phyloP scores from a whole-genome alignment of 2,329 filamentous ascomycete species.

The Colletotrichum gloeosporioides region DNA sequence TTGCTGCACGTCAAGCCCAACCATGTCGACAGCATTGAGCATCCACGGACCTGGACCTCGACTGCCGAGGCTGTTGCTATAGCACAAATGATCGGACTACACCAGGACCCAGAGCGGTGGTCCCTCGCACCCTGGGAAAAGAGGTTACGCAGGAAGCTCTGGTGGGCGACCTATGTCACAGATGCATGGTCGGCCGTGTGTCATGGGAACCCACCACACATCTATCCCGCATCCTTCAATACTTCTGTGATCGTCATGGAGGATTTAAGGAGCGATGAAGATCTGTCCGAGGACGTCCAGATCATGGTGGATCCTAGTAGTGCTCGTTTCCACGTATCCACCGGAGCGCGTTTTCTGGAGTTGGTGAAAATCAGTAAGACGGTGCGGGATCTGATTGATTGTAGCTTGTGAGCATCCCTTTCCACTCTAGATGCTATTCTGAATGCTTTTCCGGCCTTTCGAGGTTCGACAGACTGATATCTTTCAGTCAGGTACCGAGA shows the following conservation, averaged over 20 bases:
- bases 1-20: conserved; percentile 50
- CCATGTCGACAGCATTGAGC: conserved; percentile 50
- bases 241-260: conserved; percentile 44
- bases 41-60: conserved; percentile 48
- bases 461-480: neutral
- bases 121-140: conserved; percentile 47
- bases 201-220: conserved; percentile 52
- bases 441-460: neutral
- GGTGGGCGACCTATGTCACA: conserved; percentile 48
- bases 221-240: conserved; percentile 43
- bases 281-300: conserved; percentile 38
- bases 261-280: conserved; percentile 47
- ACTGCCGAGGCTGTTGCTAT: conserved; percentile 47
- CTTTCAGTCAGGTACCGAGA: conserved; percentile 29
- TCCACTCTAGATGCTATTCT: too few relatives aligned
- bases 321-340: conserved; percentile 35
- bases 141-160: conserved; percentile 46
- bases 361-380: conserved; percentile 34
- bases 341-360: conserved; percentile 43
- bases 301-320: conserved; percentile 39
- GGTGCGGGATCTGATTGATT: conserved; percentile 37
- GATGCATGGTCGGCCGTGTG: conserved; percentile 52
- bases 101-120: conserved; percentile 48
- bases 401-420: conserved; percentile 33
- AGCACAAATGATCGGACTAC: conserved; percentile 51